Conservation (phyloP, 192 early-diverging fungal genomes). For the Spinellus fusiger region DNA sequence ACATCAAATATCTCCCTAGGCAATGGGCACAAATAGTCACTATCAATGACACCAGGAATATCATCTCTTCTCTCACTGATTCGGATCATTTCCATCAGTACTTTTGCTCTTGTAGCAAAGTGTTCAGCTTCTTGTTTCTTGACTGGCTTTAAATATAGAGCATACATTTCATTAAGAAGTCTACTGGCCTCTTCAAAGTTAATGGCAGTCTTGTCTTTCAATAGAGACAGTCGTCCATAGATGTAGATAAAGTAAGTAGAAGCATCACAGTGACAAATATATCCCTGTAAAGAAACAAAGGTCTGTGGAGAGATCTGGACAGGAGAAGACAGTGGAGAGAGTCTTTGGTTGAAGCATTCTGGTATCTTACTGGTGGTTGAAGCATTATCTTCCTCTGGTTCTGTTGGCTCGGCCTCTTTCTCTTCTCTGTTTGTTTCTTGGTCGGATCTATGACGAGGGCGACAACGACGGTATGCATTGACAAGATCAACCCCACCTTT, state of each 20-base stretch:
- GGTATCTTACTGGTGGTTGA: neutral
- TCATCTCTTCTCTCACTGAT: neutral
- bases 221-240: neutral
- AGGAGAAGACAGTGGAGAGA: too few species aligned
- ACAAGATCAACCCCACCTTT: too few species aligned
- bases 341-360: neutral
- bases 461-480: too few species aligned
- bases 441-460: too few species aligned
- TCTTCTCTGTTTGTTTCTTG: too few species aligned
- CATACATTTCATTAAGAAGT: neutral
- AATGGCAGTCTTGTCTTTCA: neutral
- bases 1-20: neutral
- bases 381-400: constrained; percentile 88
- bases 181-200: neutral
- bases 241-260: neutral
- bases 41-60: neutral
- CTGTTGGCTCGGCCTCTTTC: constrained; percentile 79
- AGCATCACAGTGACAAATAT: neutral
- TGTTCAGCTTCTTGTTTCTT: neutral
- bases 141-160: neutral
- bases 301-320: neutral
- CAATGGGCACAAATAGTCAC: neutral
- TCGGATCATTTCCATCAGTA: neutral
- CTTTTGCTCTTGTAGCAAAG: neutral
- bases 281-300: neutral